A percentile compares a stretch with the other conserved stretches of the same genome.
Evolutionary conservation across 2,329 filamentous ascomycete genomes (phyloP).

Genomic region (Thelonectria olida): DNA sequence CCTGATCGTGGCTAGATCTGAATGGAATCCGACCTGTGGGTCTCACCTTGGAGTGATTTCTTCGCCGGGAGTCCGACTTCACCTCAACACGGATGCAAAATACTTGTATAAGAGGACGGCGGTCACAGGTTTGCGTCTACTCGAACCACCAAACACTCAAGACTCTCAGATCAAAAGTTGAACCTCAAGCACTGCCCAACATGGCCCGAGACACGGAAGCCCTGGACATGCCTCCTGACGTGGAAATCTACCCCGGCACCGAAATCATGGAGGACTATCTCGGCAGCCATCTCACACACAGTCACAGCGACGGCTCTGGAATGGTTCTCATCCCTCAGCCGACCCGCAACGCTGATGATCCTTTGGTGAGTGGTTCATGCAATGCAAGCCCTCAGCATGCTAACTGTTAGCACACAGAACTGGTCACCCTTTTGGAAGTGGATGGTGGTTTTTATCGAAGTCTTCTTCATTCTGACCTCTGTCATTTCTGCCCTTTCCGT

Average conservation of each 20-base stretch:
- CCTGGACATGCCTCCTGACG: not conserved
- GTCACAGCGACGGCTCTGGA: not conserved
- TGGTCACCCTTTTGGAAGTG: slow-evolving; percentile 2
- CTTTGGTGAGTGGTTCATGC: slow-evolving; percentile 1
- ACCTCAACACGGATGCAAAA: not conserved
- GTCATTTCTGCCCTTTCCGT: not conserved
- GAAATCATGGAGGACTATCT: slow-evolving; percentile 1
- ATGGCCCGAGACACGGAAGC: not conserved
- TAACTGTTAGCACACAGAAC: not conserved
- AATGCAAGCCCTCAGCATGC: not conserved
- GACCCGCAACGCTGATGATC: not conserved
- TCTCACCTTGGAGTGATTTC: not conserved
- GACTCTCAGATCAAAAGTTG: not conserved
- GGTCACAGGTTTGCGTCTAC: not conserved
- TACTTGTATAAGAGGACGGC: not conserved
- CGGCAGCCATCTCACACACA: not conserved
- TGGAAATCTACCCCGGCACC: not conserved
- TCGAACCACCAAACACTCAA: not conserved
- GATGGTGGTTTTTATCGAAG: not conserved
- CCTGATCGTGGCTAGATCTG: not conserved
- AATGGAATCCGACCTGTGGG: not conserved
- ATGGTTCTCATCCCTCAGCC: not conserved
- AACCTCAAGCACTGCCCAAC: not conserved
- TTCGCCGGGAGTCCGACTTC: not conserved
- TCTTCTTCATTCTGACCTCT: not conserved